Base-by-base conservation (phyloP, 1,284 basidiomycete species). In the Pseudozyma thailandica region DNA sequence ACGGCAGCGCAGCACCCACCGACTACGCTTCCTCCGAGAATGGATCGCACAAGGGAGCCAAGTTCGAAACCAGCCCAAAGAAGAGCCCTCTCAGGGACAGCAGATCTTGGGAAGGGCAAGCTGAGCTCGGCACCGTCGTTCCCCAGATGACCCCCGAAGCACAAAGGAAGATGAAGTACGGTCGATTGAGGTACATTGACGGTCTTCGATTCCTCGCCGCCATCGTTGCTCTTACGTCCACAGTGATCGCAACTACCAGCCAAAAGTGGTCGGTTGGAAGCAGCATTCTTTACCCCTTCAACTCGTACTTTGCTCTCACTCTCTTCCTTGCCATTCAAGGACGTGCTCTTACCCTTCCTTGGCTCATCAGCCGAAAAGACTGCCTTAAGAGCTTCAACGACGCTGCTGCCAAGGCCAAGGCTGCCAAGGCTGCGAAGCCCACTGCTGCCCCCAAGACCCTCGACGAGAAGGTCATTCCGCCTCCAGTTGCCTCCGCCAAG, bases 201-300 rank as follows among this genome's bases (percentile, higher is more conserved):
- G 64, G 70, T 7, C 43, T 68, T n/a, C 55, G 70, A 4, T 44
- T 72, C 26, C 13, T 72, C 10, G 64, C 70, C 26, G 70, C 70
- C 15, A 38, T 72, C 16, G 8, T 64, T 18, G 64, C 47, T 15
- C 59, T 72, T 8, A 60, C 70, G 25, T 59, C 64, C 7, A 72
- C 64, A 6, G 56, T 72, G 4, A 60, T 68, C 13, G 60, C 47
- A 3, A 48, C 26, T 26, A 48, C 44, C 4, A 50, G 28, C 16
- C 44, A 33, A 20, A 56, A 25, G 2, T 64, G 64, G 71, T 27
- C 49, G 9, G 54, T 57, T 9, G 65, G 64, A 5, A 48, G 28
- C n/a, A 73, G 64, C 43, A 58, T 73, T n/a, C 49, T 73, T 20
- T 64, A 73, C n/a, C 71, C 71, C 9, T 63, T 73, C 42, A 53